A percentile compares a stretch with the other conserved stretches of the same genome.
phyloP scores from a whole-genome alignment of 495 filamentous ascomycete species.

The Corynascus novoguineensis region DNA sequence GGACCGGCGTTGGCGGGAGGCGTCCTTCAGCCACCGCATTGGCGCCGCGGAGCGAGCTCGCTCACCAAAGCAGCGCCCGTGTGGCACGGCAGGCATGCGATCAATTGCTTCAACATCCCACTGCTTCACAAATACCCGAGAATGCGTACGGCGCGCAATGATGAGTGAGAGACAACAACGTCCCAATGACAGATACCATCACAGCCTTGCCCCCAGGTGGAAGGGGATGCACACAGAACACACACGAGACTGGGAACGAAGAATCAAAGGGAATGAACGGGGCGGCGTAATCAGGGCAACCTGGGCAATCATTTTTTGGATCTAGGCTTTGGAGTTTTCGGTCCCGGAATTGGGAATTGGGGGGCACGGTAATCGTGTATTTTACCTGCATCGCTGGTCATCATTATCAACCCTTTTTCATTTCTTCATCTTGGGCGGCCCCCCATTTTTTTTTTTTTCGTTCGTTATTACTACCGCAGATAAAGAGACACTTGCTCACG shows the following conservation, averaged over 20 bases:
- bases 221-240: background rate
- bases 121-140: conserved; percentile 8
- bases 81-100: conserved; percentile 42
- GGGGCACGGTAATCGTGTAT: conserved; percentile 3
- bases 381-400: conserved; percentile 4
- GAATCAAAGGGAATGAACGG: background rate
- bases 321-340: background rate
- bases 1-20: background rate
- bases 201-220: no score
- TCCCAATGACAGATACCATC: background rate
- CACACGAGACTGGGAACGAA: background rate
- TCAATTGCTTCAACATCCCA: conserved; percentile 32
- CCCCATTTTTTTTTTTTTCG: background rate
- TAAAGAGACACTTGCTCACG: background rate
- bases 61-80: conserved; percentile 33
- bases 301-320: background rate
- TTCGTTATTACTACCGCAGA: background rate
- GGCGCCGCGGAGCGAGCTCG: conserved; percentile 19
- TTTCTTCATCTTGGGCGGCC: no score
- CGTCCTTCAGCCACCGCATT: conserved; percentile 12
- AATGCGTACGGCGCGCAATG: conserved; percentile 10
- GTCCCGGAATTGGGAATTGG: background rate
- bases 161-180: background rate
- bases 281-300: conserved; percentile 4
- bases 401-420: background rate